Base-by-base conservation (phyloP, 1,139 yeast species). In the Scheffersomyces stambukii region DNA sequence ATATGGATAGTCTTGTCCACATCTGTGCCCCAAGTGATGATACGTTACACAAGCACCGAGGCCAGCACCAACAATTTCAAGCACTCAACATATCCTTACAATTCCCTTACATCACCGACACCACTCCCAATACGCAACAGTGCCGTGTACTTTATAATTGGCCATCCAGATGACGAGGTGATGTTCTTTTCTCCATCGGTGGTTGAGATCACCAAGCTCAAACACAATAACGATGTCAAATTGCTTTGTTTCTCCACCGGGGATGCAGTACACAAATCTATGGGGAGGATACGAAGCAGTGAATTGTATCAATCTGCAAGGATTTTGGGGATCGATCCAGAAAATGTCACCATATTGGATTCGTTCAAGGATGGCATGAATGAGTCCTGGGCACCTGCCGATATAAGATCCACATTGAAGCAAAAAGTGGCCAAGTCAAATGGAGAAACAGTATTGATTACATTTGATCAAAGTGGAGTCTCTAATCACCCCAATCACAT, bases 131-230 rank as follows among this genome's bases (percentile, higher is more conserved):
- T 65, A 13, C 51, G 43, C 12, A 53, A 64, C 36, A 50, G 61
- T 21, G 50, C 59, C 1, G 59, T 72, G 2, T 70, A 68, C 39
- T 60, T 84, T 27, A 63, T 91, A 12, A 80, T 88, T 23, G 96
- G 96, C 1, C 99, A 93, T 54, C 99, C 99, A 0, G 99, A 93
- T 54, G 99, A 93, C 52, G 99, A 93, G 56, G 91, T 88, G 33
- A 93, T 93, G 98, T 93, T 93, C 57, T 93, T 91, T 49, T 76
- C 89, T 1, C 98, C 98, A 0, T 68, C 94, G 0, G 47, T 86
- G 25, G 54, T 74, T 7, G 81, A 75, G 40, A 45, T 79, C 31
- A 41, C 60, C 19, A 74, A 77, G 35, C 53, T 62, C 3, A 52
- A 62, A 39, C 62, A 75, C 41, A 54, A 64, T 37, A 81, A 81